Evolutionary conservation across 2,329 filamentous ascomycete species (phyloP), one percentile per base, ranked within the genome.

Genomic region (Ophiostoma sp.): DNA sequence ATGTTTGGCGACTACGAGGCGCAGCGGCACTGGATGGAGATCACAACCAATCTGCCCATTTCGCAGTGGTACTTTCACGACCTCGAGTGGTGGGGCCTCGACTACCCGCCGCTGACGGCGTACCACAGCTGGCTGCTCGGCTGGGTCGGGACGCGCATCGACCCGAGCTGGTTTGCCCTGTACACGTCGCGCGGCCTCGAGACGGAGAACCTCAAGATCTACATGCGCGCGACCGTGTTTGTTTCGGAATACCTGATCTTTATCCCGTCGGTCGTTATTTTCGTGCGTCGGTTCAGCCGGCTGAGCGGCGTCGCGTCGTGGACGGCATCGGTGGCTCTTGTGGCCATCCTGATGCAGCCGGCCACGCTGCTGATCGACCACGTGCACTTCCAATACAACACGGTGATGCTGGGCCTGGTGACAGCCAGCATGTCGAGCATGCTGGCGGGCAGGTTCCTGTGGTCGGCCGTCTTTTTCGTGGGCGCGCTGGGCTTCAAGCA

Each of bases 11-110:
- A 99, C 80, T 99, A 97, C 80, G 95, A 99, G 82, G 95, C 96
- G 3, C 95, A 99, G 79, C 84, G 95, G 75, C 95, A 99, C 80
- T 99, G 95, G 95, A 97, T 99, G 94, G 95, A 99, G 77, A 84
- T 99, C 74, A 97, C 95, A 1, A 91, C 88, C 10, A 88, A 97
- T 72, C 83, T 99, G 1, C 95, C 95, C 17, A 85, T 96, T 52
- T 95, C 93, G 13, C 91, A 95, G 79, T 99, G 96, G 95, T 99
- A 99, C 80, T 97, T 96, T 77, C 93, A 99, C 79, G 94, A 99
- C 78, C 83, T 98, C 64, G 85, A 94, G 76, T 99, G 94, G 90
- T 99, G 95, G 95, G 96, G 96, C 0, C 85, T 99, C 74, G 95
- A 99, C 81, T 99, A 99, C 79, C 95, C 95, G 70, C 95, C 95